phyloP scores from a whole-genome alignment of 768 basidiomycete genomes.

The Mycena vulgaris region DNA sequence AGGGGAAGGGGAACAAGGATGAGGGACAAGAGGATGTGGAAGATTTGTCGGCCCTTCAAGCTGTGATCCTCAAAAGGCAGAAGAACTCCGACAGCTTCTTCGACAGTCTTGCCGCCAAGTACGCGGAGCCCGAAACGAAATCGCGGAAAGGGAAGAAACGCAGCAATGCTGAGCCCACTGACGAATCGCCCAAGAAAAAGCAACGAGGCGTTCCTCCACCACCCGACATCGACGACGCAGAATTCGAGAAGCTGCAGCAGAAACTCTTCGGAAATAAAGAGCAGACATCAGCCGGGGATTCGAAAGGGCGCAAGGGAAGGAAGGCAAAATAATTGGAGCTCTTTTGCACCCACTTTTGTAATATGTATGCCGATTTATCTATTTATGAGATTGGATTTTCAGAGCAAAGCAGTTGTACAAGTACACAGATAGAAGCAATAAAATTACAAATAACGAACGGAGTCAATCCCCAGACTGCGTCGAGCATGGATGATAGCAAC shows the following conservation, averaged over 20 bases:
- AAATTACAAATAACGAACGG: conserved; percentile 79
- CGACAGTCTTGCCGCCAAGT: conserved; percentile 82
- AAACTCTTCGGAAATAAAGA: conserved; percentile 66
- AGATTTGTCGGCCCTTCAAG: conserved; percentile 81
- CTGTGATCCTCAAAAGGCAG: conserved; percentile 83
- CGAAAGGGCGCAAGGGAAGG: conserved; percentile 50
- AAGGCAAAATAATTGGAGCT: conserved; percentile 52
- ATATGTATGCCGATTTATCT: conserved; percentile 29
- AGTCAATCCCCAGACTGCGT: conserved; percentile 87
- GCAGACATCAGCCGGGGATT: conserved; percentile 47
- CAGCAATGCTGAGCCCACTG: conserved; percentile 59
- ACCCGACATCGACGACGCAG: conserved; percentile 77
- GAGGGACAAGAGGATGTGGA: conserved; percentile 63
- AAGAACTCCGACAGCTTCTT: conserved; percentile 81
- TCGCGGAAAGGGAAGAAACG: conserved; percentile 70
- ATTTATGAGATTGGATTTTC: conserved; percentile 10
- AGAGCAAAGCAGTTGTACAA: conserved; percentile 31
- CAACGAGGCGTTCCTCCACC: conserved; percentile 55
- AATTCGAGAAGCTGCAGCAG: conserved; percentile 73
- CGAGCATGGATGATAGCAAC: conserved; percentile 89
- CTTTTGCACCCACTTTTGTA: background rate
- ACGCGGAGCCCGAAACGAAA: conserved; percentile 66
- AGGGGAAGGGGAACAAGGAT: conserved; percentile 59
- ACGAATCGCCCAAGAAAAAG: conserved; percentile 67
- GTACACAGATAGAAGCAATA: conserved; percentile 30